Conservation (phyloP, 352 stramenopile genomes). For the Pythium scleroteichum region DNA sequence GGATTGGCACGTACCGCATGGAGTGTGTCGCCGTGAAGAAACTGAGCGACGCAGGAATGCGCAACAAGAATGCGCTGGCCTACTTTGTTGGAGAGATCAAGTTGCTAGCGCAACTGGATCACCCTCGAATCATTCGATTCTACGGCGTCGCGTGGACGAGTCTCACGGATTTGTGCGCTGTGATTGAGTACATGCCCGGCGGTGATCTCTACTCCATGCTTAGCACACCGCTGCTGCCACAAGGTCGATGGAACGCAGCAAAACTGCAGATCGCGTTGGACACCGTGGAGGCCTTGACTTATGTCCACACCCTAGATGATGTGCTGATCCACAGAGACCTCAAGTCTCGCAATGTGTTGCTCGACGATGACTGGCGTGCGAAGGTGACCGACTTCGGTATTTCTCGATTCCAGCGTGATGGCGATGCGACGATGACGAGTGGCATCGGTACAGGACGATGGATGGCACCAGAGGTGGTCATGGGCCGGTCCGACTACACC, state of each 20-base stretch:
- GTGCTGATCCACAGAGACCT: conserved; percentile 37
- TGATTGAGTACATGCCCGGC: conserved; percentile 41
- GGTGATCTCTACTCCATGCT: conserved; percentile 37
- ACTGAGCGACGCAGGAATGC: conserved; percentile 35
- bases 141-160: conserved; percentile 39
- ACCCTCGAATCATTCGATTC: conserved; percentile 38
- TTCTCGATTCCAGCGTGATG: conserved; percentile 30
- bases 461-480: conserved; percentile 41
- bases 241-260: conserved; percentile 21
- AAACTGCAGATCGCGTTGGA: conserved; percentile 39
- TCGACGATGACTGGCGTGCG: conserved; percentile 31
- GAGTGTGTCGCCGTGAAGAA: conserved; percentile 60
- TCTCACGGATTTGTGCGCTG: conserved; percentile 26
- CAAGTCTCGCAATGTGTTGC: conserved; percentile 40
- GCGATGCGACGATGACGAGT: conserved; percentile 28
- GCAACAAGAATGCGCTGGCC: conserved; percentile 15
- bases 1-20: conserved; percentile 64
- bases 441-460: conserved; percentile 36
- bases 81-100: conserved; percentile 34
- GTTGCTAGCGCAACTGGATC: conserved; percentile 32
- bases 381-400: conserved; percentile 42
- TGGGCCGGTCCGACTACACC: conserved; percentile 28
- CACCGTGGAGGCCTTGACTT: conserved; percentile 32
- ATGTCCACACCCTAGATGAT: conserved; percentile 32
- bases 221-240: conserved; percentile 18